phyloP scores from a whole-genome alignment of 2,329 filamentous ascomycete species.

The Fusarium veterinarium region DNA sequence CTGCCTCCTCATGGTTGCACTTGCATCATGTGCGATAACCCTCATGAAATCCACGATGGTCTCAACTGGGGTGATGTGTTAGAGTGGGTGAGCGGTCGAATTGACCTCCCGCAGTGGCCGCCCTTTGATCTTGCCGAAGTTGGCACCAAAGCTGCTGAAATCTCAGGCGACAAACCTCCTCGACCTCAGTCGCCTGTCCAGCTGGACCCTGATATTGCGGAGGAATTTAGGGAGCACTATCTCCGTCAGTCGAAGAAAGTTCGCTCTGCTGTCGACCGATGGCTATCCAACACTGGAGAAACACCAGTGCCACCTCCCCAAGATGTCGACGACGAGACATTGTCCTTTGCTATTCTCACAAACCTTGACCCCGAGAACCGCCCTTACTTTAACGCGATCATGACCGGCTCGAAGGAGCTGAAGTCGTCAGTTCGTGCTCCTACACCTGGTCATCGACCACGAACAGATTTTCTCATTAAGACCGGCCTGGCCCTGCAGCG shows the following conservation, averaged over 20 bases:
- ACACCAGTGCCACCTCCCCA: conserved; percentile 80
- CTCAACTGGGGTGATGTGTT: conserved; percentile 96
- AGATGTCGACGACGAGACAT: conserved; percentile 92
- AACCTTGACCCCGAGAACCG: conserved; percentile 81
- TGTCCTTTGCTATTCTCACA: conserved; percentile 93
- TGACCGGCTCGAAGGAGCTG: conserved; percentile 70
- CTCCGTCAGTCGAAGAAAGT: conserved; percentile 93
- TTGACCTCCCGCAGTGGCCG: conserved; percentile 88
- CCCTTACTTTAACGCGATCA: conserved; percentile 83
- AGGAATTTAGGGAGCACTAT: conserved; percentile 93
- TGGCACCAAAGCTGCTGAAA: conserved; percentile 68
- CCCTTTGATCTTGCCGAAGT: conserved; percentile 80
- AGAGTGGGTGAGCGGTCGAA: conserved; percentile 89
- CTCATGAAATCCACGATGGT: conserved; percentile 72
- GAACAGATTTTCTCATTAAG: conserved; percentile 79
- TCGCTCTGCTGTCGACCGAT: conserved; percentile 88
- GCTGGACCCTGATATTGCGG: conserved; percentile 92
- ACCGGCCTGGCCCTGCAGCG: conserved; percentile 84
- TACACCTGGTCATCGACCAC: conserved; percentile 72
- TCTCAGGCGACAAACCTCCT: conserved; percentile 68
- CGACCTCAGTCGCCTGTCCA: conserved; percentile 73
- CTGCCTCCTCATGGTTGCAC: conserved; percentile 86
- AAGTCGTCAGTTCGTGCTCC: conserved; percentile 71
- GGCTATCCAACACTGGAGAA: conserved; percentile 85
- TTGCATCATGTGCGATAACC: conserved; percentile 83